These are phyloP conservation scores for Ceratobasidium sp. DNA, from an alignment of 1,284 basidiomycete genomes.

Conservation along the genomic window DNA sequence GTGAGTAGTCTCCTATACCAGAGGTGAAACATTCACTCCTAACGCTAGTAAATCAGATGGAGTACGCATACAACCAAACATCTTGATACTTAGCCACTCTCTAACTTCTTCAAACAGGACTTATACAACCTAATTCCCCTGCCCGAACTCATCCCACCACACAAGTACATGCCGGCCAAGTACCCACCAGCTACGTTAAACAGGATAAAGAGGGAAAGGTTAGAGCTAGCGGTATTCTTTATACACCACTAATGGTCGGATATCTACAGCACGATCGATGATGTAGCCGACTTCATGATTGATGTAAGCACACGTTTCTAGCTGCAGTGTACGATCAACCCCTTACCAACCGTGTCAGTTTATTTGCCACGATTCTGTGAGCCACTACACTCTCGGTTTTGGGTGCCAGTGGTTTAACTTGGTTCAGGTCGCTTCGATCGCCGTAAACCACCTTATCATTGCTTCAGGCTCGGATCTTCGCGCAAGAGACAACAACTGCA, in stretches of 20 bases:
- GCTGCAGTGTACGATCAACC: background rate
- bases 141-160: slow-evolving; percentile 44
- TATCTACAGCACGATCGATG: slow-evolving; percentile 45
- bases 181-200: slow-evolving; percentile 31
- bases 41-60: slow-evolving; percentile 30
- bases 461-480: slow-evolving; percentile 57
- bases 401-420: no score
- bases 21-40: background rate
- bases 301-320: slow-evolving; percentile 28
- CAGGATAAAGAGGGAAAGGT: slow-evolving; percentile 30
- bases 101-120: slow-evolving; percentile 35
- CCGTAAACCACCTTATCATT: slow-evolving; percentile 46
- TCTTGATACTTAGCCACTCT: background rate
- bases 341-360: slow-evolving; percentile 1
- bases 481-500: slow-evolving; percentile 25
- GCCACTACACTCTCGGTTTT: background rate
- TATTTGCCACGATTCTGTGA: slow-evolving; percentile 40
- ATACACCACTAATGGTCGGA: background rate
- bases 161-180: slow-evolving; percentile 41
- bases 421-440: slow-evolving; percentile 25
- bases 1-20: slow-evolving; percentile 32
- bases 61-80: slow-evolving; percentile 9
- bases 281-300: slow-evolving; percentile 51
- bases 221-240: background rate
- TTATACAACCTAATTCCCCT: slow-evolving; percentile 49